Evolutionary conservation across 2,329 filamentous ascomycete species (phyloP), one percentile per base, ranked within the genome.

Genomic region (Clonostachys chloroleuca): DNA sequence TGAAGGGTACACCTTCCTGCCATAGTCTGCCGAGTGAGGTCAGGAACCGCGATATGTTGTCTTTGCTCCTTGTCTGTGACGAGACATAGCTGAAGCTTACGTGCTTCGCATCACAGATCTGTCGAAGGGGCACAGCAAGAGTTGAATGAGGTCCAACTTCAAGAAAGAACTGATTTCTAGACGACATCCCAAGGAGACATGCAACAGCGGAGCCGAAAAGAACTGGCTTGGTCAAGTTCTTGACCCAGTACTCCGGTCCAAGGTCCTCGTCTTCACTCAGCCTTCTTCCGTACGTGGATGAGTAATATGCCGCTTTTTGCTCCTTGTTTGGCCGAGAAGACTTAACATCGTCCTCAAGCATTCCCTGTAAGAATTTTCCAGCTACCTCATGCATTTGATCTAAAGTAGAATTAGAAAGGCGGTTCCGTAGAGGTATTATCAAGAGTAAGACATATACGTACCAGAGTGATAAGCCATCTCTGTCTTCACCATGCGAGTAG

Each of bases 401-500:
- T 30, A 30, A 30, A 4, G 3, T 30, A 44, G 48, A 63, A 66
- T 5, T 48, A 35, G 4, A 30, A 30, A 30, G 24, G 35, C 39
- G 9, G 56, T 56, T 4, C 52, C 51, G 1, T 48, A 45, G 62
- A 67, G 65, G 37, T 67, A 30, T 30, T 30, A 10, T 30, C 24
- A 30, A 30, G 24, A 9, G 24, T 30, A 10, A 2, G 64, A 33
- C 60, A 54, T 30, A 30, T 30, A 30, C 24, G 24, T 10, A 30
- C 24, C 24, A 1, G 74, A 77, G 55, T 78, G 74, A 45, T 77
- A 78, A 0, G 73, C 74, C 0, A 64, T 72, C 40, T 75, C 69
- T 1, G 77, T 65, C 2, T 54, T 51, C 9, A 78, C 56, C 1
- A 61, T 13, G 3, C 67, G 57, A 0, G 62, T 60, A 42, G 69